phyloP scores from a whole-genome alignment of 306 rosid genomes.

The Begonia fuchsioides region DNA sequence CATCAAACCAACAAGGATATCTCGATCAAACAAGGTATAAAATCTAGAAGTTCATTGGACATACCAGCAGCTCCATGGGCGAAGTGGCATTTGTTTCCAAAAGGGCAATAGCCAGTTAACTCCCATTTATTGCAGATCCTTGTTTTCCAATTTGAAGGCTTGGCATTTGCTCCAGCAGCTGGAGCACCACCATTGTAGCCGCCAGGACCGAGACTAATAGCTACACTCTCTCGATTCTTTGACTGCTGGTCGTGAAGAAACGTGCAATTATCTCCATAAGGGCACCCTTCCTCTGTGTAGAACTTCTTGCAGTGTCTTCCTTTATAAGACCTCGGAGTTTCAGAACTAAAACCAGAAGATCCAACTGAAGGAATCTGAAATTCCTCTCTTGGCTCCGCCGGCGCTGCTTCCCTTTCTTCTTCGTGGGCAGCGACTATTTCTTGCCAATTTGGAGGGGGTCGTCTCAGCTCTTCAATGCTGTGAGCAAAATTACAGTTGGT shows the following conservation, averaged over 20 bases:
- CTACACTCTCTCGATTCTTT: conserved; percentile 90
- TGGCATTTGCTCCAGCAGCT: conserved; percentile 17
- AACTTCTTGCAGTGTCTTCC: conserved; percentile 97
- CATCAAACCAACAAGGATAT: no score
- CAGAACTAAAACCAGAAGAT: conserved; percentile 37
- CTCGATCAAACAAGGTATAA: no score
- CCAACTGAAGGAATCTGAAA: conserved; percentile 74
- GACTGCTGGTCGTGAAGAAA: conserved; percentile 95
- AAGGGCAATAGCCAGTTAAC: conserved; percentile 95
- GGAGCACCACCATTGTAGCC: conserved; percentile 50
- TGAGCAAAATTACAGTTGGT: conserved; percentile 97
- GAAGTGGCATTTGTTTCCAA: conserved; percentile 94
- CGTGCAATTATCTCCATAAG: conserved; percentile 90
- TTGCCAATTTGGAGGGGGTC: conserved; percentile 97
- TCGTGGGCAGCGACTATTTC: conserved; percentile 94
- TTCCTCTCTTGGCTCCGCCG: conserved; percentile 67
- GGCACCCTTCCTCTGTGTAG: conserved; percentile 93
- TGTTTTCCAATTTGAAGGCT: conserved; percentile 99
- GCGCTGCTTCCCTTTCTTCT: conserved; percentile 40
- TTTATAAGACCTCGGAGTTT: conserved; percentile 65
- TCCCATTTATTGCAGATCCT: conserved; percentile 99
- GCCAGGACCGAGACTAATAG: conserved; percentile 94
- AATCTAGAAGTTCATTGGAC: conserved; percentile 3
- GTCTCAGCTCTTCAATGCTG: conserved; percentile 85
- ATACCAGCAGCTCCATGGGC: conserved; percentile 96